phyloP scores from a whole-genome alignment of 2,329 filamentous ascomycete genomes.

The Aspergillus calidoustus region DNA sequence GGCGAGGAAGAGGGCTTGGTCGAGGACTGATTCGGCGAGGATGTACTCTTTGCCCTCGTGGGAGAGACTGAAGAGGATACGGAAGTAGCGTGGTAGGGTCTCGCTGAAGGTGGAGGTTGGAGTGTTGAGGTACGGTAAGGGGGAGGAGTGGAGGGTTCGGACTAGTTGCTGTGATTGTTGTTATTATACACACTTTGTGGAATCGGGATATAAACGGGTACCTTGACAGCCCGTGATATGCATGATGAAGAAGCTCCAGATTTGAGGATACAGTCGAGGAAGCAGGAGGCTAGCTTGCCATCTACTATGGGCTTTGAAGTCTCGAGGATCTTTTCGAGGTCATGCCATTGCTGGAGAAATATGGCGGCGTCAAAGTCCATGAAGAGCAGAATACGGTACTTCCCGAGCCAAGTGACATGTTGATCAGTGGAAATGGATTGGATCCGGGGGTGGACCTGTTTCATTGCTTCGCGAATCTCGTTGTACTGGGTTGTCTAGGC shows the following conservation, averaged over 20 bases:
- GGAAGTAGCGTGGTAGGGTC: slow-evolving; percentile 75
- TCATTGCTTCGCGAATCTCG: slow-evolving; percentile 63
- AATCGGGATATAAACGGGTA: slow-evolving; percentile 36
- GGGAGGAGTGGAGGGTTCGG: slow-evolving; percentile 63
- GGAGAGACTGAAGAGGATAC: slow-evolving; percentile 74
- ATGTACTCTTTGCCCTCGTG: slow-evolving; percentile 40
- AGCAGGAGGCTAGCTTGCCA: slow-evolving; percentile 61
- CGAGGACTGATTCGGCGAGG: slow-evolving; percentile 40
- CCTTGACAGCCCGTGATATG: slow-evolving; percentile 43
- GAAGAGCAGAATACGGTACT: slow-evolving; percentile 69
- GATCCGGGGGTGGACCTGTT: slow-evolving; percentile 60
- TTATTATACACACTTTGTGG: background rate
- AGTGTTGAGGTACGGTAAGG: slow-evolving; percentile 49
- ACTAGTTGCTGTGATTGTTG: slow-evolving; percentile 64
- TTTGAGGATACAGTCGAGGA: slow-evolving; percentile 68
- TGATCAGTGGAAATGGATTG: slow-evolving; percentile 35
- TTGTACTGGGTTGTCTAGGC: slow-evolving; percentile 66
- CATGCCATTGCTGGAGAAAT: slow-evolving; percentile 69
- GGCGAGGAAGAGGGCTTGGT: slow-evolving; percentile 37
- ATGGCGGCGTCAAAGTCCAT: slow-evolving; percentile 81
- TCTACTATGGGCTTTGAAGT: slow-evolving; percentile 33
- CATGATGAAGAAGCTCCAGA: slow-evolving; percentile 50
- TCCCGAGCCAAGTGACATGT: slow-evolving; percentile 60
- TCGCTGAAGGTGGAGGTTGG: slow-evolving; percentile 33
- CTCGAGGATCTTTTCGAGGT: slow-evolving; percentile 64